phyloP scores from a whole-genome alignment of 2,329 filamentous ascomycete species.

The Fusarium sp. region DNA sequence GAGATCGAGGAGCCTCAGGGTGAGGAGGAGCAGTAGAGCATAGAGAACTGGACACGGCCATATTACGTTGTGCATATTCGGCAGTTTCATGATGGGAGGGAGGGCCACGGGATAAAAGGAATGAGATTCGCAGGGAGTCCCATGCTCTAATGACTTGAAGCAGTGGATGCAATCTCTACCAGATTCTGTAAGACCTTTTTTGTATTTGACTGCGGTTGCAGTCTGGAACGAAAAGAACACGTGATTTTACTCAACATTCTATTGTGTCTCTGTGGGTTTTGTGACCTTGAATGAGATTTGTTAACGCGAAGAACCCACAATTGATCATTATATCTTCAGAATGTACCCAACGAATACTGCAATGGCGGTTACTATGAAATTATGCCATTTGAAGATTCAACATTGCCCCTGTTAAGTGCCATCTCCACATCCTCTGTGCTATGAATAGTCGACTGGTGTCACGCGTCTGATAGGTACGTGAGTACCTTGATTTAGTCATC shows the following conservation, averaged over 20 bases:
- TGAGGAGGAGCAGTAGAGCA: constrained; percentile 36
- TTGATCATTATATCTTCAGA: neutral
- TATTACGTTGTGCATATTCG: constrained; percentile 17
- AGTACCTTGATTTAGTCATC: no score
- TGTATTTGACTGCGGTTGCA: constrained; percentile 32
- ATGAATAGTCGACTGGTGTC: no score
- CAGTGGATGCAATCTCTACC: constrained; percentile 41
- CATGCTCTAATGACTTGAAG: constrained; percentile 48
- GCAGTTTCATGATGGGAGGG: constrained; percentile 24
- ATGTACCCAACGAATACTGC: neutral
- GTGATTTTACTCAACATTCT: constrained; percentile 35
- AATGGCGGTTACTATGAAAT: neutral
- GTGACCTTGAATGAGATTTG: neutral
- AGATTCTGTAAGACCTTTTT: constrained; percentile 24
- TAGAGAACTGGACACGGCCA: constrained; percentile 15
- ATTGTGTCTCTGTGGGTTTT: neutral
- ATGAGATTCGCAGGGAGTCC: constrained; percentile 38
- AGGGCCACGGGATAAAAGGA: constrained; percentile 26
- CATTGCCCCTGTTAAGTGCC: no score
- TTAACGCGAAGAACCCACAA: neutral
- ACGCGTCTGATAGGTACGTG: no score
- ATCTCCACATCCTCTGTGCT: no score
- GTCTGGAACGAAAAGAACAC: constrained; percentile 44
- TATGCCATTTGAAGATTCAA: neutral
- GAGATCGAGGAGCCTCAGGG: constrained; percentile 59